phyloP scores from a whole-genome alignment of 192 early-diverging fungal genomes.

The Linnemannia hyalina region DNA sequence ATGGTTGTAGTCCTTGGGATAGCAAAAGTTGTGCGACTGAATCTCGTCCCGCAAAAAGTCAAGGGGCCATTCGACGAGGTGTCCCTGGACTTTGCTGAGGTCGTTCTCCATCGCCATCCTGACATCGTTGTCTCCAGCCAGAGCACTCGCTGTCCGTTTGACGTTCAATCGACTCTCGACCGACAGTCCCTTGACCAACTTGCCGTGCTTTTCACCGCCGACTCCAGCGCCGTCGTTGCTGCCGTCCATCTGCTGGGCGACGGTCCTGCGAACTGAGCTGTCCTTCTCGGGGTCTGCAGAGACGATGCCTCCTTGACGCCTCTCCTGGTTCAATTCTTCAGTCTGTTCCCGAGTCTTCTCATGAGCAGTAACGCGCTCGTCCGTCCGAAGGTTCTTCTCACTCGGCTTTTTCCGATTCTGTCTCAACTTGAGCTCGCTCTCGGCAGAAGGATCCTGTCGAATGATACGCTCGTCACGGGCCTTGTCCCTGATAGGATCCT shows the following conservation, averaged over 20 bases:
- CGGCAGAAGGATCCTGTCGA: constrained; percentile 1
- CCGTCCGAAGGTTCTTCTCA: constrained; percentile 22
- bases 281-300: constrained; percentile 6
- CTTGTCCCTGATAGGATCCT: constrained; percentile 16
- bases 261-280: not conserved
- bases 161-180: constrained; percentile 11
- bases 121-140: constrained; percentile 24
- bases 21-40: constrained; percentile 53
- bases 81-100: constrained; percentile 60
- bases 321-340: not conserved
- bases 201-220: not conserved
- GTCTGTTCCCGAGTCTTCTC: constrained; percentile 11
- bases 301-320: not conserved
- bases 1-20: constrained; percentile 55
- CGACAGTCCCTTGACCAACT: not conserved
- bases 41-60: constrained; percentile 66
- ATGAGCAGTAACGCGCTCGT: constrained; percentile 14
- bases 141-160: constrained; percentile 48
- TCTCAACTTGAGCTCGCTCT: not conserved
- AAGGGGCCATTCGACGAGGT: constrained; percentile 67
- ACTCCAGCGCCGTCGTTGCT: not conserved
- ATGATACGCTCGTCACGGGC: constrained; percentile 19
- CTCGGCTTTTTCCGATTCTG: not conserved
- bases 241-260: not conserved
- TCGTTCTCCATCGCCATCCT: constrained; percentile 41